phyloP scores from a whole-genome alignment of 148 eudicot species.

The Suaeda aralocaspica region DNA sequence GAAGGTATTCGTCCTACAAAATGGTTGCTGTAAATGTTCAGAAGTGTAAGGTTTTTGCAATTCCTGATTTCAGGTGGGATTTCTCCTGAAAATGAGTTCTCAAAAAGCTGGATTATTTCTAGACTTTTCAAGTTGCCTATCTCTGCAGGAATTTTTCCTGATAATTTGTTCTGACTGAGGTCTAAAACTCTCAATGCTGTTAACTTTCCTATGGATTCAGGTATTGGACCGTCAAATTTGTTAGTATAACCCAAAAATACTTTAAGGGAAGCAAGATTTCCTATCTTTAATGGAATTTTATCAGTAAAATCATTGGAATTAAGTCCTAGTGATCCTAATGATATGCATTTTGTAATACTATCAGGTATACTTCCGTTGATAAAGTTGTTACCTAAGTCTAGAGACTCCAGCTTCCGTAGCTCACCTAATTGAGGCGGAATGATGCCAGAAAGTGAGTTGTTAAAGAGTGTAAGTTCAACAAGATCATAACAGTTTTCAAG shows the following conservation, averaged over 20 bases:
- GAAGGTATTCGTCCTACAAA: slow-evolving; percentile 59
- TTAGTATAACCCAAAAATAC: slow-evolving; percentile 44
- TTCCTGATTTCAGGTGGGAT: slow-evolving; percentile 60
- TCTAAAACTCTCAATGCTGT: slow-evolving; percentile 43
- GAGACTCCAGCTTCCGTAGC: slow-evolving; percentile 35
- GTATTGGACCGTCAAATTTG: slow-evolving; percentile 53
- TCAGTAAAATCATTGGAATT: slow-evolving; percentile 53
- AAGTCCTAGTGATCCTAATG: slow-evolving; percentile 39
- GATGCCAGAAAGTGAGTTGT: slow-evolving; percentile 52
- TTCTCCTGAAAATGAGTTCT: slow-evolving; percentile 48
- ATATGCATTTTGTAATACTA: slow-evolving; percentile 50
- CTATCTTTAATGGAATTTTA: slow-evolving; percentile 49
- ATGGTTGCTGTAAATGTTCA: slow-evolving; percentile 45
- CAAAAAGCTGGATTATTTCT: slow-evolving; percentile 42
- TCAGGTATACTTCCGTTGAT: slow-evolving; percentile 64
- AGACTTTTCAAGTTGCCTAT: slow-evolving; percentile 59
- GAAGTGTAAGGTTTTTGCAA: slow-evolving; percentile 44
- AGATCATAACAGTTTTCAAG: slow-evolving; percentile 55
- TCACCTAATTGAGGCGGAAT: slow-evolving; percentile 56
- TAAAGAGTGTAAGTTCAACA: slow-evolving; percentile 31
- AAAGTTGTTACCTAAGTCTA: slow-evolving; percentile 56
- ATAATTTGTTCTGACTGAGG: slow-evolving; percentile 46
- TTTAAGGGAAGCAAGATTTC: slow-evolving; percentile 49
- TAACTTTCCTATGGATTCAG: slow-evolving; percentile 52
- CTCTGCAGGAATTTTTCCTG: slow-evolving; percentile 49